These are phyloP conservation scores for Dictyostelium capitatum DNA, from an alignment of 78 protist species.

Conservation along the genomic window DNA sequence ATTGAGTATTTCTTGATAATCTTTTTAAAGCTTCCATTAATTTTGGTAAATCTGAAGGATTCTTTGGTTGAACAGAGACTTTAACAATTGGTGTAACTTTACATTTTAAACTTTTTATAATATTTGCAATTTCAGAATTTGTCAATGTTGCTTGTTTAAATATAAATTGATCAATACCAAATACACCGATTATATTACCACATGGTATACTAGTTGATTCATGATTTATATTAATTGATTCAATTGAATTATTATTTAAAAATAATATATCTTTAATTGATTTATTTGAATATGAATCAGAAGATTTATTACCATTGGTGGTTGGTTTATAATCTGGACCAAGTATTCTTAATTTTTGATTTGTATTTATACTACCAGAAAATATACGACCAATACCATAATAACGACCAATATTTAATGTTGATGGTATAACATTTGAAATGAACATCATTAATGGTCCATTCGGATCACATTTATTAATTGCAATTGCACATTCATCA, in stretches of 20 bases:
- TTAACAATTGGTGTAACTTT: conserved; percentile 77
- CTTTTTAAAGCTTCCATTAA: conserved; percentile 93
- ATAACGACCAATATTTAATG: conserved; percentile 95
- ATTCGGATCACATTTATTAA: conserved; percentile 92
- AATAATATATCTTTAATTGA: conserved; percentile 21
- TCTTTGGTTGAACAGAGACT: conserved; percentile 88
- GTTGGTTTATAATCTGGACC: conserved; percentile 83
- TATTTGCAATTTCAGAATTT: conserved; percentile 5
- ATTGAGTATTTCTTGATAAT: conserved; percentile 22
- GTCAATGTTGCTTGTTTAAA: conserved; percentile 97
- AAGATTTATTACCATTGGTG: no score
- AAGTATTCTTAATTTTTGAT: conserved; percentile 95
- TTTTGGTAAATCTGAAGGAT: conserved; percentile 1
- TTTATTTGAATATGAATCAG: not conserved
- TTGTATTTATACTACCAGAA: conserved; percentile 96
- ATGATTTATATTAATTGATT: conserved; percentile 85
- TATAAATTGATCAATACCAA: conserved; percentile 98
- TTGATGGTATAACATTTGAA: conserved; percentile 98
- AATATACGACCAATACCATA: conserved; percentile 98
- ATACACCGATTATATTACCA: conserved; percentile 98
- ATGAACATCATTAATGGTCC: conserved; percentile 99
- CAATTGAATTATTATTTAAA: conserved; percentile 82
- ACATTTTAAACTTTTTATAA: conserved; percentile 58
- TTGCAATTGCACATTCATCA: conserved; percentile 88
- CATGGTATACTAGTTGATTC: conserved; percentile 80